Percentiles rank a stretch among this genome's conserved stretches.
Conservation (phyloP, 768 basidiomycete species). For the Serendipita sp. region DNA sequence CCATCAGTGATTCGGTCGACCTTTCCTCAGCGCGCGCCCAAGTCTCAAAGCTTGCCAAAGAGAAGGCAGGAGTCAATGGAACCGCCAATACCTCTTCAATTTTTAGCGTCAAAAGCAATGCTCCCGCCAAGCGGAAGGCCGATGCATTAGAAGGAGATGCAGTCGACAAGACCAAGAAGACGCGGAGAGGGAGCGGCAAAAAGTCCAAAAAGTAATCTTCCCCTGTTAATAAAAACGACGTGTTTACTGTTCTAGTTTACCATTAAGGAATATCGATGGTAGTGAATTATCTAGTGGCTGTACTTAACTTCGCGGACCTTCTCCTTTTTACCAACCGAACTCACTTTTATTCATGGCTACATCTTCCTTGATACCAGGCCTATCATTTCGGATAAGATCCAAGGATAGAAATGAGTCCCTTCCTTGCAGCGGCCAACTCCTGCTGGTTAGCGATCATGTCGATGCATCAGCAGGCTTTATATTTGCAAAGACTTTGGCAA, state of each 20-base stretch:
- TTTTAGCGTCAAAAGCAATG: conserved; percentile 50
- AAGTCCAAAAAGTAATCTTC: background rate
- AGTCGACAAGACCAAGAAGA: conserved; percentile 32
- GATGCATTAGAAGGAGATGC: conserved; percentile 22
- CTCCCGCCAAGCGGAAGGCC: conserved; percentile 40
- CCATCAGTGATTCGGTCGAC: conserved; percentile 51
- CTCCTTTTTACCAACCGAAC: too few species aligned
- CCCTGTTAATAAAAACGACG: background rate
- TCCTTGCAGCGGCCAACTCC: background rate
- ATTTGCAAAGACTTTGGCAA: background rate
- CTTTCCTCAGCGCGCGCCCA: conserved; percentile 66
- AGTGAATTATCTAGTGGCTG: too few species aligned
- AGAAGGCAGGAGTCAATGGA: conserved; percentile 22
- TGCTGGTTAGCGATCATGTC: background rate
- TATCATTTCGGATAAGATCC: background rate
- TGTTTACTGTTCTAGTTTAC: background rate
- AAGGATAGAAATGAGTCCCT: background rate
- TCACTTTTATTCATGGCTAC: too few species aligned
- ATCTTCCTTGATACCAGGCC: background rate
- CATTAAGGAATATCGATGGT: too few species aligned
- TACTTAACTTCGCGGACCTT: too few species aligned
- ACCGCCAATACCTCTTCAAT: conserved; percentile 39
- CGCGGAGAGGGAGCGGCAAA: conserved; percentile 24
- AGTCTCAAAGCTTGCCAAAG: conserved; percentile 32
- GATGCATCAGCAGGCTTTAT: background rate